phyloP scores from a whole-genome alignment of 2,329 filamentous ascomycete genomes.

The Phyllosticta citriasiana region DNA sequence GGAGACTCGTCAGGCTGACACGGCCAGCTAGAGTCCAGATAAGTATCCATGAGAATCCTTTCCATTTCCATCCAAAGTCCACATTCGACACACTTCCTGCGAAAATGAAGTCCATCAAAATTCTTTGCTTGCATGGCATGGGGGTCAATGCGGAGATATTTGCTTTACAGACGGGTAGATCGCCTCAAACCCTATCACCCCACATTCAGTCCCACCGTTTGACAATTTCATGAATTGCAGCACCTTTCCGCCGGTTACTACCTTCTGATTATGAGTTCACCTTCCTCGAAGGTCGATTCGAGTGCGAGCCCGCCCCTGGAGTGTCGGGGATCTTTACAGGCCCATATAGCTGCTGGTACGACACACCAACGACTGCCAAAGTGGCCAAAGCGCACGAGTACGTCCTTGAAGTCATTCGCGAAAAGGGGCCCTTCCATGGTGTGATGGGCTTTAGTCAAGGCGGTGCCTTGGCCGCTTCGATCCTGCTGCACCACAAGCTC shows the following conservation, averaged over 20 bases:
- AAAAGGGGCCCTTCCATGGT: conserved; percentile 24
- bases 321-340: background rate
- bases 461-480: conserved; percentile 22
- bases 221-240: background rate
- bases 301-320: background rate
- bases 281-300: background rate
- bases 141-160: conserved; percentile 23
- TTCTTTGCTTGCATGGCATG: conserved; percentile 26
- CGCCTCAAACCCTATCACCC: too few relatives aligned
- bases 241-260: background rate
- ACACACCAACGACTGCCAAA: background rate
- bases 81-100: too few relatives aligned
- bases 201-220: too few relatives aligned
- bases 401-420: conserved; percentile 17
- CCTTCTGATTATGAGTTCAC: background rate
- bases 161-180: background rate
- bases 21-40: too few relatives aligned
- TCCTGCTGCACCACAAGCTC: conserved; percentile 18
- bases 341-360: background rate
- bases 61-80: too few relatives aligned
- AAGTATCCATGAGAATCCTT: too few relatives aligned
- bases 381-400: background rate
- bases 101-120: conserved; percentile 6
- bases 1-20: too few relatives aligned
- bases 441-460: conserved; percentile 28